Conservation (phyloP, 805 yeast genomes). For the Cephaloascus fragrans region DNA sequence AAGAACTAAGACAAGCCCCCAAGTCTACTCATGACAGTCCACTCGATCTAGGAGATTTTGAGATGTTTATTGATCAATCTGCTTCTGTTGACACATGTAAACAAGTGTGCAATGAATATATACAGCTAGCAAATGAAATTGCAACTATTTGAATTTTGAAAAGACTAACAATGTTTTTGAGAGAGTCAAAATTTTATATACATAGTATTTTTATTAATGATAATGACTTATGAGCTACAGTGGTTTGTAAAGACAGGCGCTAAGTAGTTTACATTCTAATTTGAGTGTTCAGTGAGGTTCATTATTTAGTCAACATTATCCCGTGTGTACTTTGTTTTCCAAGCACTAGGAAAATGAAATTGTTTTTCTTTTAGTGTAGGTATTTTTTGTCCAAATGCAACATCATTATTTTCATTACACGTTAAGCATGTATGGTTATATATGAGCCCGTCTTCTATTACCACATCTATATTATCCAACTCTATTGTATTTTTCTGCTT, state of each 20-base stretch:
- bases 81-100: background rate
- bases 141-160: no score
- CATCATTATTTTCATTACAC: background rate
- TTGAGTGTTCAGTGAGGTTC: no score
- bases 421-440: background rate
- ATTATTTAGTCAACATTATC: background rate
- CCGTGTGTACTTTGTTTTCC: background rate
- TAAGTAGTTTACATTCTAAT: no score
- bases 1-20: constrained; percentile 21
- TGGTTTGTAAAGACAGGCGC: no score
- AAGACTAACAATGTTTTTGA: no score
- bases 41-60: background rate
- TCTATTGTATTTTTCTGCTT: background rate
- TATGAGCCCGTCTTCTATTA: background rate
- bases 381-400: background rate
- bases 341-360: background rate
- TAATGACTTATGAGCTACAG: no score
- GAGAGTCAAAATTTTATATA: no score
- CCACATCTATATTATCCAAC: no score
- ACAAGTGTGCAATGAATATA: background rate
- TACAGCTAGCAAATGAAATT: no score
- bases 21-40: constrained; percentile 4
- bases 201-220: no score
- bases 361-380: background rate
- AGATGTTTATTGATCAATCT: background rate